These are phyloP conservation scores for Solanum verrucosum DNA, from an alignment of 257 asterid species.

Conservation along the genomic window DNA sequence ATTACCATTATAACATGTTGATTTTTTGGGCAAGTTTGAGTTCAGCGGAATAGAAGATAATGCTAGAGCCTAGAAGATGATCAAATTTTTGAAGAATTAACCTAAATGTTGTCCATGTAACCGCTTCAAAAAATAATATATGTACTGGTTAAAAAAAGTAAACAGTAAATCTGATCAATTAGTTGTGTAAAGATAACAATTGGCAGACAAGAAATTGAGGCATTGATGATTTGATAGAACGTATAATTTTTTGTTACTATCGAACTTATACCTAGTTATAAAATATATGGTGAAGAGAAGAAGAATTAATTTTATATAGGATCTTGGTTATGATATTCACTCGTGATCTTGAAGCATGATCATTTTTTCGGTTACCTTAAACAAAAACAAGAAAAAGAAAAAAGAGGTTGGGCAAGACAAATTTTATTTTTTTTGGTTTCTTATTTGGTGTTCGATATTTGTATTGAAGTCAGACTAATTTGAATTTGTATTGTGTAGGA, in stretches of 20 bases:
- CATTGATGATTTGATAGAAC: not conserved
- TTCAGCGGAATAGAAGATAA: not conserved
- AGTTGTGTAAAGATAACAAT: not conserved
- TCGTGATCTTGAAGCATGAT: not conserved
- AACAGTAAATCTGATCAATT: not conserved
- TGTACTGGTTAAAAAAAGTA: not conserved
- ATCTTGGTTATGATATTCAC: not conserved
- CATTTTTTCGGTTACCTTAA: not conserved
- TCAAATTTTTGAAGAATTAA: not conserved
- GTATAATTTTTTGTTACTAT: not conserved
- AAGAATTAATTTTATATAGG: not conserved
- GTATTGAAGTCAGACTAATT: not conserved
- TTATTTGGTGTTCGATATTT: not conserved
- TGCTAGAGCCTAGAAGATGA: not conserved
- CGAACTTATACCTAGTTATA: not conserved
- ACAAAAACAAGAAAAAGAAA: not conserved
- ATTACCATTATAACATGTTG: not conserved
- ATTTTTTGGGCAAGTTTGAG: not conserved
- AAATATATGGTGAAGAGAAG: not conserved
- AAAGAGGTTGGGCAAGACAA: not conserved
- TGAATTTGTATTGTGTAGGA: rapidly evolving
- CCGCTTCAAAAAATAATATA: not conserved
- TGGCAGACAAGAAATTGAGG: not conserved
- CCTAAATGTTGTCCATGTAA: not conserved
- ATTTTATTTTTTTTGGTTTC: not conserved